Evolutionary conservation across 1,139 yeast genomes (phyloP), one percentile per base, ranked within the genome.

Genomic region (Hemisphaericaspora subhashii): DNA sequence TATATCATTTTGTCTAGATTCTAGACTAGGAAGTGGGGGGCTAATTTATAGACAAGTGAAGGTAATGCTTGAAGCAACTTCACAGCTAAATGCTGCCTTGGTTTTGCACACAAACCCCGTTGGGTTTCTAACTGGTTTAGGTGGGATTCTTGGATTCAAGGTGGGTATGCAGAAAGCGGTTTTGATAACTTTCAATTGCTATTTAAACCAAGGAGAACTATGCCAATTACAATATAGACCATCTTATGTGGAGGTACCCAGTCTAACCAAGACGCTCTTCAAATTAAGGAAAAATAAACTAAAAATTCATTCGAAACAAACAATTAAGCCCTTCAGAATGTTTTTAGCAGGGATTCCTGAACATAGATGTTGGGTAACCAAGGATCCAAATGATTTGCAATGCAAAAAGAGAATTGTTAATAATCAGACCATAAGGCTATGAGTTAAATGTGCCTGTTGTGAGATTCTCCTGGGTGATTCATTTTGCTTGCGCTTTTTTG

Each of bases 181-280:
- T 8, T 36, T 46, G 1, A 16, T 46, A 14, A 17, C 36, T 4
- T 46, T 43, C 18, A 35, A 32, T 15, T 46, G 50, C 25, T 23
- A 25, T 4, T 16, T 45, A 21, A 33, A 33, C 4, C 27, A 38
- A 8, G 46, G 44, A 3, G 43, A 45, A 20, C 23, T 46, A 16
- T 38, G 39, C 15, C 50, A 46, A 36, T 20, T 46, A 36, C 43
- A 40, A 23, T 42, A 44, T 27, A 35, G 43, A 17, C 50, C 50
- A 2, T 33, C 33, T 11, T 46, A 34, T 28, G 27, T 45, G 3
- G 11, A 28, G 3, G 37, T 41, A 4, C 49, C 49, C 7, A 27
- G 24, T 15, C 35, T 46, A 35, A 39, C 27, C 21, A 24, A 24
- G 15, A 12, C 27, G 3, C 15, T 24, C 5, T 10, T 24, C 27